A percentile compares a stretch with the other conserved stretches of the same genome.
Conservation (phyloP, 2,329 filamentous ascomycete species). For the Claviceps sp. region DNA sequence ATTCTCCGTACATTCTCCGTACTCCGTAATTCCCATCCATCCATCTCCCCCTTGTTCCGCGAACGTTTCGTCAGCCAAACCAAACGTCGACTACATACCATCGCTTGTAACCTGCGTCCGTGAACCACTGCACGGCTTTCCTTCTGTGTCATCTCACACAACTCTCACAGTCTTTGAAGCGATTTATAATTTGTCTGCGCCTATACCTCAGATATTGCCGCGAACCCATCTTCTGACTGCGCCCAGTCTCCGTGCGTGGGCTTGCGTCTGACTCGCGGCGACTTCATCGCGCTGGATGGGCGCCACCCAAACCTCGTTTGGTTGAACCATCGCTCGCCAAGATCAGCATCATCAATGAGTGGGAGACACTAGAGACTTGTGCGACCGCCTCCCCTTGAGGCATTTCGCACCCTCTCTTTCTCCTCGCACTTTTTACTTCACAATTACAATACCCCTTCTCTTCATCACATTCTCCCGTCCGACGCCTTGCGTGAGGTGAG, state of each 20-base stretch:
- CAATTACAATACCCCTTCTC: neutral
- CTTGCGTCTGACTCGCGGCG: too few species aligned
- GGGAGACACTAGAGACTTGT: neutral
- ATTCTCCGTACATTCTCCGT: too few species aligned
- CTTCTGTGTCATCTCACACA: neutral
- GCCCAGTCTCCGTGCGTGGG: too few species aligned
- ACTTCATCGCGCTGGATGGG: too few species aligned
- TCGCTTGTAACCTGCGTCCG: neutral
- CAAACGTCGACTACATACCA: too few species aligned
- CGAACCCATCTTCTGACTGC: too few species aligned
- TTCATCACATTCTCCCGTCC: too few species aligned
- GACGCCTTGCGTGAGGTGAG: neutral
- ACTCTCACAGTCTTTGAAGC: neutral
- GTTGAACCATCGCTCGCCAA: neutral
- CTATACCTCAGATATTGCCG: too few species aligned
- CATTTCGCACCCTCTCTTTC: constrained; percentile 1
- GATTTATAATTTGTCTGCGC: too few species aligned
- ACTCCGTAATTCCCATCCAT: too few species aligned
- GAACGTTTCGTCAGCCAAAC: too few species aligned
- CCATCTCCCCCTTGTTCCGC: too few species aligned
- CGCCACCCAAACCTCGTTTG: neutral
- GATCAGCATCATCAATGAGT: neutral
- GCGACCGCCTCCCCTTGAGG: neutral
- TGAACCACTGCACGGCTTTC: neutral
- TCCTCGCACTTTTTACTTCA: neutral